Conservation (phyloP, 2,329 filamentous ascomycete genomes). For the Colletotrichum godetiae region DNA sequence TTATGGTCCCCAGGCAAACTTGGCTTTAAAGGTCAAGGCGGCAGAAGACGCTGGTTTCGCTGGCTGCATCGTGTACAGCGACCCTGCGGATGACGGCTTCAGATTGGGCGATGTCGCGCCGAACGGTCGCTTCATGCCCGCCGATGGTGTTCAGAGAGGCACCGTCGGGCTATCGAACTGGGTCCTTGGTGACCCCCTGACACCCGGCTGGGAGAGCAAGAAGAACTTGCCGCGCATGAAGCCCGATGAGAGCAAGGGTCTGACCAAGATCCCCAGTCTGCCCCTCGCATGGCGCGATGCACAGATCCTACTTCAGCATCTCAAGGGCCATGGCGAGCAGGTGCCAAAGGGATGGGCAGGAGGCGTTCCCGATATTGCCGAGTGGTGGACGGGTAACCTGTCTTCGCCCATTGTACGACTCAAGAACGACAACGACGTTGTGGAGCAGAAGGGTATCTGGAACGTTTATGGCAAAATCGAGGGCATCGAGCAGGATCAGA, state of each 20-base stretch:
- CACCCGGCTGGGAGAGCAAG: slow-evolving; percentile 84
- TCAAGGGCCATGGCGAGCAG: slow-evolving; percentile 79
- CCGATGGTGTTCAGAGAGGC: slow-evolving; percentile 84
- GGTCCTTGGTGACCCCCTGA: slow-evolving; percentile 91
- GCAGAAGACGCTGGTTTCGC: slow-evolving; percentile 87
- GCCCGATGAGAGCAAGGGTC: slow-evolving; percentile 75
- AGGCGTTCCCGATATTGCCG: slow-evolving; percentile 77
- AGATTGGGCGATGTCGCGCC: slow-evolving; percentile 78
- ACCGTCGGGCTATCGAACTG: slow-evolving; percentile 84
- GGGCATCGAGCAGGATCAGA: slow-evolving; percentile 85
- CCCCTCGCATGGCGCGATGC: slow-evolving; percentile 93
- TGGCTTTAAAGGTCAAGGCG: slow-evolving; percentile 86
- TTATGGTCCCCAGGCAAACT: slow-evolving; percentile 78
- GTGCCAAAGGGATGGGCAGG: slow-evolving; percentile 80
- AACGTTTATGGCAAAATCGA: slow-evolving; percentile 88
- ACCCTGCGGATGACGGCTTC: slow-evolving; percentile 88
- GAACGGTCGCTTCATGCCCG: slow-evolving; percentile 81
- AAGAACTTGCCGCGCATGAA: slow-evolving; percentile 73
- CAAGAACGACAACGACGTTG: slow-evolving; percentile 88
- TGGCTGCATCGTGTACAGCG: slow-evolving; percentile 92
- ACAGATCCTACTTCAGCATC: slow-evolving; percentile 77
- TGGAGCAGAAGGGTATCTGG: slow-evolving; percentile 85
- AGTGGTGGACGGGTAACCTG: slow-evolving; percentile 82
- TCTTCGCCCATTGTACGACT: slow-evolving; percentile 83
- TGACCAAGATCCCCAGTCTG: slow-evolving; percentile 88